Conservation (phyloP, 1,284 basidiomycete species). For the Trametes versicolor region DNA sequence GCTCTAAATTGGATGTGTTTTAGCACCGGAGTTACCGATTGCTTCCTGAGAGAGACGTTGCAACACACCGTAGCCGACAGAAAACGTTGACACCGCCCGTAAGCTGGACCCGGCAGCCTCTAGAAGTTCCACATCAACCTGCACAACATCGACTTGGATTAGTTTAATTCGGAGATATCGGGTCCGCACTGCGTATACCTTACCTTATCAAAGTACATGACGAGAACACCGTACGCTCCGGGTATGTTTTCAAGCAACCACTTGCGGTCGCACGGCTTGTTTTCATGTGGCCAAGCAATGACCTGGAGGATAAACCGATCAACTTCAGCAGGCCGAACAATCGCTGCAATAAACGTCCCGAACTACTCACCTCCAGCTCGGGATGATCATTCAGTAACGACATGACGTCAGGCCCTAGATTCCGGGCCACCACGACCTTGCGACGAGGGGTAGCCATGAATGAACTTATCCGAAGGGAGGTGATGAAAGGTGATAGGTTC, state of each 20-base stretch:
- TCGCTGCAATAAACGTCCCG: not conserved
- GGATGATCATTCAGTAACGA: constrained; percentile 58
- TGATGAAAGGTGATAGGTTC: constrained; percentile 24
- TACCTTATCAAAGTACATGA: constrained; percentile 80
- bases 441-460: constrained; percentile 24
- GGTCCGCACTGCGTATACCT: constrained; percentile 14
- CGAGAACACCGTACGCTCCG: constrained; percentile 72
- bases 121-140: constrained; percentile 81
- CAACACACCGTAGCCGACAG: constrained; percentile 83
- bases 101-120: constrained; percentile 78
- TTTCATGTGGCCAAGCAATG: constrained; percentile 72
- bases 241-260: constrained; percentile 85
- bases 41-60: not conserved
- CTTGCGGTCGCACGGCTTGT: constrained; percentile 67
- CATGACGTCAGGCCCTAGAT: constrained; percentile 81
- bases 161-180: not conserved
- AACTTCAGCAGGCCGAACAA: not conserved
- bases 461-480: not conserved
- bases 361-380: constrained; percentile 63
- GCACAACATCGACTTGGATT: not conserved
- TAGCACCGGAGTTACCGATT: not conserved
- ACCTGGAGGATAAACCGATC: constrained; percentile 50
- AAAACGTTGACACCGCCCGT: constrained; percentile 89
- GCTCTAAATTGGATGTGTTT: constrained; percentile 65
- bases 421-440: constrained; percentile 75